Evolutionary conservation across 768 basidiomycete species (phyloP), one percentile per base, ranked within the genome.

Genomic region (Tricholoma furcatifolium): DNA sequence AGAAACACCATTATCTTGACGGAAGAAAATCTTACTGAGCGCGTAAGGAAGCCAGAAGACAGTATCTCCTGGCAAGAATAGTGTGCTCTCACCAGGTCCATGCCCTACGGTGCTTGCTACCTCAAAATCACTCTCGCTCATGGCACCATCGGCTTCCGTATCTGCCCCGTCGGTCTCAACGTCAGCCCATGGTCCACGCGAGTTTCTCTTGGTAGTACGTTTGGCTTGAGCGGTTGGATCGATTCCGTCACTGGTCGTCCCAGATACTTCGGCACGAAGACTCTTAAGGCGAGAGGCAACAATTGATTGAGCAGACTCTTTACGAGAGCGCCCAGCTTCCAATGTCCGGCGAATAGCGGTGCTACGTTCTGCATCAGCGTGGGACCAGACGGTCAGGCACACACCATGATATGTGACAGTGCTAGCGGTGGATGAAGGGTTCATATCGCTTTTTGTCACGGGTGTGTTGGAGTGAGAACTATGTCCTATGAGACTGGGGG

Each of bases 41-140:
- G 91, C 88, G 64, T 95, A 96, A 3, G 95, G 95, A 35, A 97
- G 79, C 95, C 94, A 97, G 64, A 95, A 94, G 27, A 93, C 91
- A 14, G 91, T 89, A 61, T 93, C 91, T 1, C 88, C 89, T 1
- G 91, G 91, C 24, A 93, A 74, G 72, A 93, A 93, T 31, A 93
- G 73, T 3, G 91, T 93, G 66, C 91, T 93, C 69, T 91, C 91
- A 6, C 92, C 90, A 21, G 89, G 89, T 7, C 84, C 87, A 65
- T 90, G 88, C 9, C 88, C 88, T 27, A 87, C 72, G 6, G 87
- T 88, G 62, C 90, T 92, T 4, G 87, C 86, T 38, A 83, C 83
- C 57, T 93, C 91, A 60, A 84, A 91, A 61, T 93, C 91, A 62
- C 91, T 93, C 71, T 93, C 91, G 62, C 88, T 92, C 50, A 91